Percentiles rank a stretch among this genome's conserved stretches.
Evolutionary conservation across 352 stramenopile genomes (phyloP).

Genomic region (Pythium grandisporangium): DNA sequence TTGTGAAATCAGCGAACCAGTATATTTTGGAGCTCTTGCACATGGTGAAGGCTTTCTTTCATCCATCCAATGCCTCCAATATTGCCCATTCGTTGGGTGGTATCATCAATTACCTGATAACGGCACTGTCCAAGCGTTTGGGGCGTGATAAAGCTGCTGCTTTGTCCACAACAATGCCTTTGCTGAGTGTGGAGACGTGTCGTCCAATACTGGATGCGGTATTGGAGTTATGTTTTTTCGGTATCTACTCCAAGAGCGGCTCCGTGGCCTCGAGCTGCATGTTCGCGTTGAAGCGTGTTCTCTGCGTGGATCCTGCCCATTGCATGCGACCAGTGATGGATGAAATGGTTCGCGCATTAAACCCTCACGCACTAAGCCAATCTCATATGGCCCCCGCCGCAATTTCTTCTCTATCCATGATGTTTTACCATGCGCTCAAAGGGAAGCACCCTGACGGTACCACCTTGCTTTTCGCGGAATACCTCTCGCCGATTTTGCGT

Average conservation of each 20-base stretch:
- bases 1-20: slow-evolving; percentile 15
- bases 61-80: slow-evolving; percentile 62
- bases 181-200: slow-evolving; percentile 20
- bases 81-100: slow-evolving; percentile 39
- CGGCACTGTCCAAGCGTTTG: slow-evolving; percentile 32
- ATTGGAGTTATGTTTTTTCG: slow-evolving; percentile 44
- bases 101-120: slow-evolving; percentile 46
- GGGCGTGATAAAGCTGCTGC: slow-evolving; percentile 29
- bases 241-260: slow-evolving; percentile 68
- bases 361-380: slow-evolving; percentile 60
- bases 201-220: slow-evolving; percentile 33
- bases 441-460: slow-evolving; percentile 31
- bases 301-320: slow-evolving; percentile 37
- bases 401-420: slow-evolving; percentile 56
- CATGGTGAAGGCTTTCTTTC: slow-evolving; percentile 58
- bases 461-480: slow-evolving; percentile 43
- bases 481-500: slow-evolving; percentile 44
- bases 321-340: slow-evolving; percentile 37
- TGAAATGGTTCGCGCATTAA: slow-evolving; percentile 63
- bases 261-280: slow-evolving; percentile 57
- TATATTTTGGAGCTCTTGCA: slow-evolving; percentile 51
- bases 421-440: slow-evolving; percentile 54
- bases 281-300: slow-evolving; percentile 55
- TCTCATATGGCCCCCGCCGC: slow-evolving; percentile 60
- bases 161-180: not conserved